Base-by-base conservation (phyloP, 2,329 filamentous ascomycete genomes). In the Rutstroemia sydowiana region DNA sequence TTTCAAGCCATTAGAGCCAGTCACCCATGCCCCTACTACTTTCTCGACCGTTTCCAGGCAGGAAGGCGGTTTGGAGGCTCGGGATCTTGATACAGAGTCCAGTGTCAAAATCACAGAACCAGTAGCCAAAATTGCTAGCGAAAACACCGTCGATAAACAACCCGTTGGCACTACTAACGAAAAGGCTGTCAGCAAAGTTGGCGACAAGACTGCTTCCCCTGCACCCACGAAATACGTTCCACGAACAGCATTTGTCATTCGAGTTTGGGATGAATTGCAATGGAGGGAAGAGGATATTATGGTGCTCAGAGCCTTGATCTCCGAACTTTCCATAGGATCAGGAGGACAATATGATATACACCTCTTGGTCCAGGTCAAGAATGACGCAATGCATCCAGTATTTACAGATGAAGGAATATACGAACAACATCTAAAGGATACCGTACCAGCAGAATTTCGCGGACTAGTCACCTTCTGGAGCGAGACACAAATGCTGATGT, bases 391-490 rank as follows among this genome's bases (percentile, higher is more conserved):
- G 55, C 73, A 90, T 56, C 86, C 87, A 8, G 82, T 95, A 61
- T 93, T 87, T 84, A 85, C 87, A 1, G 85, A 88, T 59, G 74
- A 82, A 48, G 79, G 81, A 43, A 75, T 75, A 45, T 96, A 84
- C 72, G 74, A 77, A 65, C 76, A 75, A 64, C 85, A 76, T 52
- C 85, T 86, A 65, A 73, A 79, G 48, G 80, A 85, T 45, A 78
- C 79, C 23, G 78, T 92, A 11, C 87, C 93, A 0, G 76, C 82
- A 58, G 93, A 98, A 65, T 96, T 98, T 70, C 85, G 80, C 59
- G 88, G 88, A 43, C 83, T 98, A 65, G 87, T 87, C 18, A 95
- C 88, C 0, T 76, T 97, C 6, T 98, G 93, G 93, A 93, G 88
- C 0, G 90, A 95, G 68, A 85, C 86, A 21, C 90, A 96, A 69